These are phyloP conservation scores for Cystobasidiopsis lactophilus DNA, from an alignment of 768 basidiomycete genomes.

Conservation along the genomic window DNA sequence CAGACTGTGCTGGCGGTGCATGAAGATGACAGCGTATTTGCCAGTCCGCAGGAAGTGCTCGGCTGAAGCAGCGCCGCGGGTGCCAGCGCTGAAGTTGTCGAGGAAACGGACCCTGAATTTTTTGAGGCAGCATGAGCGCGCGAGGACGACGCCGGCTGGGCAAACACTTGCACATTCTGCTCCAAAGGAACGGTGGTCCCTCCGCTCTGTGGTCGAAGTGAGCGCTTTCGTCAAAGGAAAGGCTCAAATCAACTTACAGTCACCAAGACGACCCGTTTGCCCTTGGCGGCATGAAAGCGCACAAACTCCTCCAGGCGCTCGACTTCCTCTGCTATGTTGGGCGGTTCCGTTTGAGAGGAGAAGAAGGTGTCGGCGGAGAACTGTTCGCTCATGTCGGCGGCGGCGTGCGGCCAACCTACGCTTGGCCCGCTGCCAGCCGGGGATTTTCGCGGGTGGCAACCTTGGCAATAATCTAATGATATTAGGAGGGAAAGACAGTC, in stretches of 20 bases:
- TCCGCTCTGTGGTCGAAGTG: conserved; percentile 61
- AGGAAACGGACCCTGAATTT: conserved; percentile 84
- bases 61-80: conserved; percentile 87
- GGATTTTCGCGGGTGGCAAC: no score
- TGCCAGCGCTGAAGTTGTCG: conserved; percentile 99
- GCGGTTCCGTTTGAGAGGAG: conserved; percentile 58
- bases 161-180: conserved; percentile 72
- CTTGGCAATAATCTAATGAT: no score
- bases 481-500: no score
- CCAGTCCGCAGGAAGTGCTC: conserved; percentile 87
- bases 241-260: conserved; percentile 39
- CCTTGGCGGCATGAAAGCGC: conserved; percentile 37
- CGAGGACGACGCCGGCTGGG: neutral
- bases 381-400: no score
- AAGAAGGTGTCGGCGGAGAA: conserved; percentile 37
- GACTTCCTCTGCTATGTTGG: conserved; percentile 46
- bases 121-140: conserved; percentile 8
- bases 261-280: conserved; percentile 68
- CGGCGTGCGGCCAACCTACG: no score
- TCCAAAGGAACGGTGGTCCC: conserved; percentile 95
- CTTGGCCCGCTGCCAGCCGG: no score
- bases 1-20: conserved; percentile 92
- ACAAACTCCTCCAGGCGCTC: conserved; percentile 46
- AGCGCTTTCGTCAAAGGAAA: no score
- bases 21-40: conserved; percentile 85